Base-by-base conservation (phyloP, 2,329 filamentous ascomycete species). In the Alternaria arbusti region DNA sequence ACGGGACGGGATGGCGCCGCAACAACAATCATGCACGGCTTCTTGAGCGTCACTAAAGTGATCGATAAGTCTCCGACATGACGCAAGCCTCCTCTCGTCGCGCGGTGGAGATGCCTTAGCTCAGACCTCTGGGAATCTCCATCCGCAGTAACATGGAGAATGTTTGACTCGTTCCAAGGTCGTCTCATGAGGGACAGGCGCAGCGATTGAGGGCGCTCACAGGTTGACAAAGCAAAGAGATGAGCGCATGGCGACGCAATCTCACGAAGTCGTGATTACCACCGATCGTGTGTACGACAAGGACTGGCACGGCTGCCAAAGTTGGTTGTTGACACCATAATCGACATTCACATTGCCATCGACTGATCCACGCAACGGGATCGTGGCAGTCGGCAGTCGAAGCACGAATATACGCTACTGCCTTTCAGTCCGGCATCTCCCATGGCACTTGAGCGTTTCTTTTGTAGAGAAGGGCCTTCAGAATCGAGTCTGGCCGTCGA, bases 1-100 rank as follows among this genome's bases (percentile, higher is more conserved):
- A 49, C 55, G 54, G 43, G 54, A 61, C 59, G 47, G 54, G 54
- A 58, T 47, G 20, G 12, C 32, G 54, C 49, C 49, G 20, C 59
- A 61, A 40, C 17, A 25, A 58, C 54, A 51, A 40, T 36, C 32
- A 57, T 36, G 25, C 23, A 47, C 51, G 28, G 13, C 15, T 32
- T 13, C 32, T n/a, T 4, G 25, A 43, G 17, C 32, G 17, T 46
- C 25, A 13, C 28, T 13, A 23, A 26, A 30, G 12, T 15, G 26
- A 50, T 57, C 32, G 49, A 61, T 40, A 57, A 36, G 15, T 32
- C 25, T 55, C 13, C 28, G 51, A 55, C 23, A 50, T 44, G 57
- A 46, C 20, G 57, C 44, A 52, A 51, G n/a, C 30, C 20, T 8
- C 26, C 46, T n/a, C 11, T 32, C 17, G 26, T 22, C 32, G 56